Conservation (phyloP, 257 asterid species). For the Nicotiana undulata region DNA sequence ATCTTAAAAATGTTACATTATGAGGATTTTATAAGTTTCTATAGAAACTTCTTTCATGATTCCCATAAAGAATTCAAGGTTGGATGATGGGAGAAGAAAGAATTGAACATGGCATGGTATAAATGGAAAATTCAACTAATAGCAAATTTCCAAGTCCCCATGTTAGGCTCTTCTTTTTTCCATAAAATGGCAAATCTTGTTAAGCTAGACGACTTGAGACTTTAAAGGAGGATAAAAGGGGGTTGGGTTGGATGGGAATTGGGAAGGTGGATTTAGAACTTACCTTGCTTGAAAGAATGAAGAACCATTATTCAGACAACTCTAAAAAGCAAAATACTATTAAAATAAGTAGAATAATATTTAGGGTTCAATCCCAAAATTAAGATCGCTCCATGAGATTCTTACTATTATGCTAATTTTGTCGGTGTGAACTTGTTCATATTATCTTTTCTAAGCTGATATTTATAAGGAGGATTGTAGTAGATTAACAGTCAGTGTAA, state of each 20-base stretch:
- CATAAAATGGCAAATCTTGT: conserved; percentile 3
- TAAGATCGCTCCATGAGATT: not conserved
- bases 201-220: conserved; percentile 5
- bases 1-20: not conserved
- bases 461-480: no score
- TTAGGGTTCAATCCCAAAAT: no score
- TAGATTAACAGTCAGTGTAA: no score
- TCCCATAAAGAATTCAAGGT: not conserved
- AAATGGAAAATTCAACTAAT: not conserved
- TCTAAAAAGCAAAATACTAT: not conserved
- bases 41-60: not conserved
- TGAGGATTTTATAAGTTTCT: conserved; percentile 11
- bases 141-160: not conserved
- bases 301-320: not conserved
- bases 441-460: no score
- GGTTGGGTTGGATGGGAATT: not conserved
- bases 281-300: not conserved
- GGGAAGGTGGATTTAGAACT: not conserved
- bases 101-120: not conserved
- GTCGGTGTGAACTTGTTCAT: not conserved
- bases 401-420: not conserved
- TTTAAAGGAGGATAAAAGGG: not conserved
- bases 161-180: not conserved
- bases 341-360: no score
- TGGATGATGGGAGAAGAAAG: not conserved